Evolutionary conservation across 306 rosid species (phyloP), one percentile per base, ranked within the genome.

Genomic region (Vigna nakashimae): DNA sequence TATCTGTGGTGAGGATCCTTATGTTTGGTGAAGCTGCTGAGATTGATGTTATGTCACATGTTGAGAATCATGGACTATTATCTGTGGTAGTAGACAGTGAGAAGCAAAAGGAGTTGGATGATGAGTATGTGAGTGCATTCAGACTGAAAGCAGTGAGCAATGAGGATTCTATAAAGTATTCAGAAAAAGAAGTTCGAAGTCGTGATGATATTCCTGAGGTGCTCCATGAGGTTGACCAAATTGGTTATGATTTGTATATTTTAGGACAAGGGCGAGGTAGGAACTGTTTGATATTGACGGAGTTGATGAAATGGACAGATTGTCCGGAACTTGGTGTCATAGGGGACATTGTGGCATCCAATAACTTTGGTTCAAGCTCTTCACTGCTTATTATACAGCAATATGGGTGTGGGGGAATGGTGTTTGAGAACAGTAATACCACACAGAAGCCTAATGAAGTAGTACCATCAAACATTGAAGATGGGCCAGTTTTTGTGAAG

Each of bases 291-390:
- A 5, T 85, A 14, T 62, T 74, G 6, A 7, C 53, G 3, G 79
- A 75, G 4, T 63, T 80, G 2, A 57, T 79, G n/a, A 75, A 82
- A 9, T 78, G 84, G 91, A 45, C 79, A 2, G 90, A 88, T 9
- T 79, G 80, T 30, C 89, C 84, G 0, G 96, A 88, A 69, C 79
- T 88, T n/a, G 92, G 92, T 2, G 73, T 81, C 1, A 72, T 87
- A 42, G 92, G 92, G 36, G 89, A 88, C 70, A 50, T 82, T 15
- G 36, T 87, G 58, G 87, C 86, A 20, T 85, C 89, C 9, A 84
- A 84, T 18, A 60, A 36, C 55, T 85, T 84, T 69, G 82, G 84
- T 2, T 68, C 79, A 6, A 20, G 64, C 11, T 80, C 86, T 60
- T 83, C 86, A 22, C 4, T 79, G 15, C 83, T 83, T 60, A 69